Percentiles rank a stretch among this genome's conserved stretches.
Conservation (phyloP, 208 protist species). For the Crithidia thermophila region DNA sequence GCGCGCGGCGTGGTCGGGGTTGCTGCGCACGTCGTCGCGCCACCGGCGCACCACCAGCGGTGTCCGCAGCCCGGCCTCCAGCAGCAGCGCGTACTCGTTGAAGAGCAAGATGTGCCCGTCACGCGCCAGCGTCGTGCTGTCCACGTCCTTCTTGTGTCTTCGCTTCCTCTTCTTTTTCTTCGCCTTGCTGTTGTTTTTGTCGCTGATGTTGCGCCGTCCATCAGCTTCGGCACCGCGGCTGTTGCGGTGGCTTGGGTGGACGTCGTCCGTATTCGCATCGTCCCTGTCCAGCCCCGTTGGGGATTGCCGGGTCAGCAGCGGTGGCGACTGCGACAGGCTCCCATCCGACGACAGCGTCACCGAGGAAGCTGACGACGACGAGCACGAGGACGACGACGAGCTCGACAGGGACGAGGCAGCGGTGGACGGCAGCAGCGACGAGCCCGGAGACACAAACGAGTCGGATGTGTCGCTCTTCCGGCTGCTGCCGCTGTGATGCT, state of each 20-base stretch:
- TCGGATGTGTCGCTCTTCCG: not conserved
- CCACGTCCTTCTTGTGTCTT: not conserved
- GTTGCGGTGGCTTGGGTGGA: not conserved
- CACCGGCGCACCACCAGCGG: slow-evolving; percentile 33
- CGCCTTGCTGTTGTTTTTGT: no score
- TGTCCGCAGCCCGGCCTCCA: slow-evolving; percentile 39
- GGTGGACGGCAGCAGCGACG: slow-evolving; percentile 1
- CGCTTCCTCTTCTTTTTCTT: not conserved
- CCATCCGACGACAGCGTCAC: slow-evolving; percentile 15
- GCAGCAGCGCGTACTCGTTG: slow-evolving; percentile 44
- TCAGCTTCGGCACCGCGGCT: not conserved
- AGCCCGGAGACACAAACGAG: slow-evolving; percentile 3
- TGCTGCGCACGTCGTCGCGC: slow-evolving; percentile 21
- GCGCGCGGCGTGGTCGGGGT: slow-evolving; percentile 39
- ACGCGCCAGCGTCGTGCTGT: slow-evolving; percentile 10
- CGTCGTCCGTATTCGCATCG: no score
- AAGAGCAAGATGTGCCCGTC: slow-evolving; percentile 27
- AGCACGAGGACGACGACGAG: not conserved
- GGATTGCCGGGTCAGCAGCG: no score
- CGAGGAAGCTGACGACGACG: not conserved
- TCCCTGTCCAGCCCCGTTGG: not conserved
- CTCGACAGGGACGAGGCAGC: not conserved
- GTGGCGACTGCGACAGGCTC: not conserved
- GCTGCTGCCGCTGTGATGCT: no score
- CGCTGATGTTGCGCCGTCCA: not conserved